phyloP scores from a whole-genome alignment of 2,329 filamentous ascomycete genomes.

The Pseudogymnoascus sp. region DNA sequence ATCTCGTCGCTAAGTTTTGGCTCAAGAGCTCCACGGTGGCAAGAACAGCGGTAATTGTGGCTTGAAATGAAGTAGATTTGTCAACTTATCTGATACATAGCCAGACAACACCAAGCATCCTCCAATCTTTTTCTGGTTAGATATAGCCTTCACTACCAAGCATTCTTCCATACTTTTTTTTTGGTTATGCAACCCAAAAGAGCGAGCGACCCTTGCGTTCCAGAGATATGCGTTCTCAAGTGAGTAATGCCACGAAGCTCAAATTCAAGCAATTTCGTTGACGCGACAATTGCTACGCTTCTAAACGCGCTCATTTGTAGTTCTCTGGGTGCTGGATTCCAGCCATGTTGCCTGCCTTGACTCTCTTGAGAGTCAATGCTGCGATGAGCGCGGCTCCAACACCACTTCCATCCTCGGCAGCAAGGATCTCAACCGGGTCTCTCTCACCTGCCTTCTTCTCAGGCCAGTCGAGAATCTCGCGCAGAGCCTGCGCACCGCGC shows the following conservation, averaged over 20 bases:
- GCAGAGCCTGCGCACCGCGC: slow-evolving; percentile 77
- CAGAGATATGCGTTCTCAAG: not conserved
- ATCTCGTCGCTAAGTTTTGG: not conserved
- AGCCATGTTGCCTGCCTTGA: slow-evolving; percentile 53
- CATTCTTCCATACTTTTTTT: not conserved
- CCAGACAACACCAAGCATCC: slow-evolving; percentile 4
- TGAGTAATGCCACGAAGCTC: not conserved
- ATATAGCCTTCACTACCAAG: not conserved
- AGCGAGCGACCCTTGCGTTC: not conserved
- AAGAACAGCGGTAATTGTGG: not conserved
- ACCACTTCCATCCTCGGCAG: slow-evolving; percentile 91
- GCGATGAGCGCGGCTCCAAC: slow-evolving; percentile 96
- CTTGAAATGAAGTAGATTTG: slow-evolving; percentile 2
- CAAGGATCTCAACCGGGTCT: slow-evolving; percentile 79
- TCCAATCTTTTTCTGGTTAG: not conserved
- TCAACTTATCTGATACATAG: not conserved
- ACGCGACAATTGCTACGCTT: not conserved
- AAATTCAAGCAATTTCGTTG: not conserved
- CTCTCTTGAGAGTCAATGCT: slow-evolving; percentile 56
- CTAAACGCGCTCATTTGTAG: slow-evolving; percentile 35
- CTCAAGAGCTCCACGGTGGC: not conserved
- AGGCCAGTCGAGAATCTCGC: slow-evolving; percentile 94
- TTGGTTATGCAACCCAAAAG: not conserved
- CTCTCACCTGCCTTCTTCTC: slow-evolving; percentile 64
- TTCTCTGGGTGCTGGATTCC: slow-evolving; percentile 59